Base-by-base conservation (phyloP, 106 monocot genomes). In the Chionographis japonica region DNA sequence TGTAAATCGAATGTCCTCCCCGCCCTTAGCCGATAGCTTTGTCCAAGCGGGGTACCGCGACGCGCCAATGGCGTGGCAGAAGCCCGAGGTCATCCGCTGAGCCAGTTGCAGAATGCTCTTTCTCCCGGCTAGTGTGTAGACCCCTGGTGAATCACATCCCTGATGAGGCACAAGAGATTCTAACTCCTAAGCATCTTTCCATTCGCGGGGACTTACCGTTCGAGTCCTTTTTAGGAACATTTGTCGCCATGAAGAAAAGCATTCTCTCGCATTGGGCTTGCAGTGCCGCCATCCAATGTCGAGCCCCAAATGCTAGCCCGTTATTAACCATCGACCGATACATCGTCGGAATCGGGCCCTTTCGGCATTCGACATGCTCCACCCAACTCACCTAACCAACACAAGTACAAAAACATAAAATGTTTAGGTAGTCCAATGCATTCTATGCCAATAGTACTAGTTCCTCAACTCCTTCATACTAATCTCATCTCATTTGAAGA, bases 251-350 rank as follows among this genome's bases (percentile, higher is more conserved):
- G 74, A 50, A 83, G 79, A 90, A 86, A 20, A 86, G 78, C 27
- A 75, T 68, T 40, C 90, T 74, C 77, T 86, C 86, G 56, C 86
- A 83, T 46, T 90, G 85, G 18, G 72, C 75, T 50, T 72, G 82
- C 60, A 89, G 61, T 18, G 83, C 76, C 38, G 83, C 83, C 72
- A 90, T 75, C 90, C 86, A 90, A 9, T 61, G 90, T 50, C 70
- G 66, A 9, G 90, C 90, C 0, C 90, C 86, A 78, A 86, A 90
- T 54, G 90, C 90, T 58, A 83, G 58, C 37, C 90, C 90, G n/a
- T 43, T 76, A 12, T 60, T 78, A 16, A 83, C 74, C 12, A 83
- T 58, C 1, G 83, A 58, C 14, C 86, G 57, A 35, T 81, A 84
- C 59, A 81, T 61, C 14, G 69, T 52, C 27, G 78, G 67, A 52